Evolutionary conservation across 2,329 filamentous ascomycete genomes (phyloP).

Genomic region (Colletotrichum spinosum): DNA sequence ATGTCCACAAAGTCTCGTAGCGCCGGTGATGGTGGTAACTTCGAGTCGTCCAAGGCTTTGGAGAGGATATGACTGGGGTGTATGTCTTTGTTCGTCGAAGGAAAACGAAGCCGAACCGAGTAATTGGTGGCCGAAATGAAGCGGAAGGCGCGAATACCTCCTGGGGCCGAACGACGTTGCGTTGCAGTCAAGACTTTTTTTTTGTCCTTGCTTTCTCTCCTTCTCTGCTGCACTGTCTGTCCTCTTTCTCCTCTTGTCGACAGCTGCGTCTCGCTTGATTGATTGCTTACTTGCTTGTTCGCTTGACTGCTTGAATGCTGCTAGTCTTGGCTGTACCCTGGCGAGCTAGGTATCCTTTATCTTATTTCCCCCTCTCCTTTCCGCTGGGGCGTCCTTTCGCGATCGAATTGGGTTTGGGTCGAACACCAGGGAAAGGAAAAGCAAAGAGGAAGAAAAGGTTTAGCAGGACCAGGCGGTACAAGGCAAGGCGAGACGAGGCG

Average conservation of each 20-base stretch:
- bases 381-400: constrained; percentile 14
- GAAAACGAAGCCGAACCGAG: constrained; percentile 28
- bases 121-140: constrained; percentile 28
- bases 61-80: background rate
- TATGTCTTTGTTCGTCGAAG: constrained; percentile 19
- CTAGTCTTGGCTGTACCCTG: too few relatives aligned
- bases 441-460: too few relatives aligned
- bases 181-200: background rate
- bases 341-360: too few relatives aligned
- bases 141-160: constrained; percentile 1
- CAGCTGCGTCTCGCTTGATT: too few relatives aligned
- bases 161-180: constrained; percentile 27
- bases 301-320: too few relatives aligned
- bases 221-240: background rate
- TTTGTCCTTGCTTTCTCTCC: constrained; percentile 6
- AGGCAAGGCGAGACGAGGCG: too few relatives aligned
- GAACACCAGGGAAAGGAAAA: too few relatives aligned
- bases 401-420: constrained; percentile 14
- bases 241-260: constrained; percentile 7
- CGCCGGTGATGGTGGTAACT: constrained; percentile 13
- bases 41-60: background rate
- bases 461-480: too few relatives aligned
- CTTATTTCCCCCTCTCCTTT: background rate
- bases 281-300: too few relatives aligned
- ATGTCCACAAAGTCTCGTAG: constrained; percentile 32